A percentile compares a stretch with the other conserved stretches of the same genome.
Conservation (phyloP, 2,329 filamentous ascomycete species). For the Thielaviopsis punctulata region DNA sequence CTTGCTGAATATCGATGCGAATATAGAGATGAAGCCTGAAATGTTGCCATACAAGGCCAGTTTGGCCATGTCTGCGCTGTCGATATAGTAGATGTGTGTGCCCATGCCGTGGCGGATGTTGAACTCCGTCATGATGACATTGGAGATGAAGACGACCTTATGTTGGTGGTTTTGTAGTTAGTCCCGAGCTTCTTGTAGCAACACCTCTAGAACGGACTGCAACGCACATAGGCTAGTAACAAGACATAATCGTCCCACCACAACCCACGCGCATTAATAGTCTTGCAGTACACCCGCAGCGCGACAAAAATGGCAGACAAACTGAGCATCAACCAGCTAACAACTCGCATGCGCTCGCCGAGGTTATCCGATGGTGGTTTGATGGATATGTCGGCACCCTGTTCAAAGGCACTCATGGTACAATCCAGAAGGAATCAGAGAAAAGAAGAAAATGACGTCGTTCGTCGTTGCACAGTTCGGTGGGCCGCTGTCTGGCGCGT, state of each 20-base stretch:
- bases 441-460: no score
- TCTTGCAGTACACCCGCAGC: constrained; percentile 16
- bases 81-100: constrained; percentile 11
- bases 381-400: not conserved
- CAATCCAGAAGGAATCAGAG: no score
- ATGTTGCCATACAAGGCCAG: constrained; percentile 13
- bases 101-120: constrained; percentile 12
- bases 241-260: constrained; percentile 19
- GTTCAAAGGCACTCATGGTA: constrained; percentile 8
- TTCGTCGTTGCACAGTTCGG: no score
- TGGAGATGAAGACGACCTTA: constrained; percentile 11
- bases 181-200: not conserved
- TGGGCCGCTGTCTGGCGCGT: no score
- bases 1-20: constrained; percentile 18
- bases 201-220: not conserved
- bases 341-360: constrained; percentile 10
- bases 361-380: constrained; percentile 8
- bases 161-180: not conserved
- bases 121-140: constrained; percentile 9
- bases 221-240: constrained; percentile 17
- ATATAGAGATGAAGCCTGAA: constrained; percentile 14
- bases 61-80: not conserved
- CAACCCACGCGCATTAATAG: constrained; percentile 14
- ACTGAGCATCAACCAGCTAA: constrained; percentile 14
- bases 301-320: constrained; percentile 14